A percentile compares a stretch with the other conserved stretches of the same genome.
phyloP scores from a whole-genome alignment of 352 stramenopile species.

The Phytophthora sp. region DNA sequence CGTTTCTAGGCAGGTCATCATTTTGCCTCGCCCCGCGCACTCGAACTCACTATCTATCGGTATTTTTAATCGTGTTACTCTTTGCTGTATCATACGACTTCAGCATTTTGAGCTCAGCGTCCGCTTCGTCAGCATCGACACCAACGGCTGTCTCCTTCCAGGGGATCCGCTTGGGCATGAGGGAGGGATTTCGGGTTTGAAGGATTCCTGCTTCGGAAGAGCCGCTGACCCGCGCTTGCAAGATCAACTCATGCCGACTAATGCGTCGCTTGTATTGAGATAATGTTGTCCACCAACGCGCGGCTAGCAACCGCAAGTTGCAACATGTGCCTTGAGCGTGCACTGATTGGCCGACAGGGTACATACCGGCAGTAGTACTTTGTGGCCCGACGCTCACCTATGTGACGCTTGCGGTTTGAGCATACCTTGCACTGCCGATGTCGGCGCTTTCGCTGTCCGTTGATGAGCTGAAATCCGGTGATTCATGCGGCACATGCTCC shows the following conservation, averaged over 20 bases:
- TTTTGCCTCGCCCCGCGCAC: not conserved
- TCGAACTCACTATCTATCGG: too few species aligned
- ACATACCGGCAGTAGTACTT: not conserved
- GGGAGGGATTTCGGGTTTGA: not conserved
- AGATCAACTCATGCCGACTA: too few species aligned
- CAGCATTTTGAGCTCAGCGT: not conserved
- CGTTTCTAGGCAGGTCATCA: not conserved
- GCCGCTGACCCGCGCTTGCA: too few species aligned
- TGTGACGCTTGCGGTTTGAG: not conserved
- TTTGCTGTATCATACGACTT: not conserved
- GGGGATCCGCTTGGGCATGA: not conserved
- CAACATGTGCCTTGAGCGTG: too few species aligned
- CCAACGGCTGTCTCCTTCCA: not conserved
- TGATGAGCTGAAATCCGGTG: not conserved
- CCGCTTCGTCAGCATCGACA: not conserved
- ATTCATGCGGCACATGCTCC: not conserved
- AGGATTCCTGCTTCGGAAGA: not conserved
- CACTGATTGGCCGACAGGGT: too few species aligned
- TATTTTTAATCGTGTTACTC: not conserved
- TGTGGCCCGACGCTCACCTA: not conserved
- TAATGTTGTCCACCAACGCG: too few species aligned
- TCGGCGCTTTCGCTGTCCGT: not conserved
- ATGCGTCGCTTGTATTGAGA: too few species aligned
- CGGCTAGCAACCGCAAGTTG: too few species aligned
- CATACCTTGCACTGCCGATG: conserved; percentile 3